phyloP scores from a whole-genome alignment of 2,329 filamentous ascomycete genomes.

The Pseudogymnoascus sp. region DNA sequence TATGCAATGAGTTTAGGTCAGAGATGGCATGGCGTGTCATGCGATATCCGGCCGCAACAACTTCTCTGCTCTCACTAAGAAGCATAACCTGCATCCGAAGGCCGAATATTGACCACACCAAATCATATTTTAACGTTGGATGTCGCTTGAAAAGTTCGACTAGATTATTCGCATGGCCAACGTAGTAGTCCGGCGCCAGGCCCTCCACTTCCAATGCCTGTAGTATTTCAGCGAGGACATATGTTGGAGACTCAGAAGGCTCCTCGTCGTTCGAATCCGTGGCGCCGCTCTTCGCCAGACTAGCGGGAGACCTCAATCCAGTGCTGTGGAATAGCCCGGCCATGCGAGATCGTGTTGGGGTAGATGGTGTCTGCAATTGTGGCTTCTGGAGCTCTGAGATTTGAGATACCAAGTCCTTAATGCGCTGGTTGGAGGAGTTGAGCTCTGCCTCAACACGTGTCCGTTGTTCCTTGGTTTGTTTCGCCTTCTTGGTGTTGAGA shows the following conservation, averaged over 20 bases:
- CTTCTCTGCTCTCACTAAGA: slow-evolving; percentile 88
- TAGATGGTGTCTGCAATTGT: slow-evolving; percentile 31
- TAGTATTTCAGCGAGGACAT: slow-evolving; percentile 79
- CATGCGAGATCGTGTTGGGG: slow-evolving; percentile 41
- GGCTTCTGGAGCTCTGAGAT: slow-evolving; percentile 51
- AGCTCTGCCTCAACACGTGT: slow-evolving; percentile 77
- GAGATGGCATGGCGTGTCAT: slow-evolving; percentile 92
- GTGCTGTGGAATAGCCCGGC: slow-evolving; percentile 39
- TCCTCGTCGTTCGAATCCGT: slow-evolving; percentile 58
- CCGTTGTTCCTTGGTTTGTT: slow-evolving; percentile 84
- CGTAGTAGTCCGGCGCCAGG: slow-evolving; percentile 90
- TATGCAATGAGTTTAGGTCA: slow-evolving; percentile 79
- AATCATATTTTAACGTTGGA: slow-evolving; percentile 88
- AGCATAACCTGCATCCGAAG: slow-evolving; percentile 92
- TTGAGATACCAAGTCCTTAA: slow-evolving; percentile 50
- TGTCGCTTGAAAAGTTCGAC: slow-evolving; percentile 96
- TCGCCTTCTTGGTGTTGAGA: slow-evolving; percentile 86
- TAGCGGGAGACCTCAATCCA: slow-evolving; percentile 48
- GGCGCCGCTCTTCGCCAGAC: slow-evolving; percentile 44
- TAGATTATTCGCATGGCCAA: slow-evolving; percentile 80
- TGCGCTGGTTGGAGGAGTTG: slow-evolving; percentile 72
- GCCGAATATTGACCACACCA: slow-evolving; percentile 94
- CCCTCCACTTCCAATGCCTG: slow-evolving; percentile 82
- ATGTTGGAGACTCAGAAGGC: slow-evolving; percentile 77
- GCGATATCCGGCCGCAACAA: slow-evolving; percentile 88